Conservation (phyloP, 2,329 filamentous ascomycete species). For the Raffaelea albimanens region DNA sequence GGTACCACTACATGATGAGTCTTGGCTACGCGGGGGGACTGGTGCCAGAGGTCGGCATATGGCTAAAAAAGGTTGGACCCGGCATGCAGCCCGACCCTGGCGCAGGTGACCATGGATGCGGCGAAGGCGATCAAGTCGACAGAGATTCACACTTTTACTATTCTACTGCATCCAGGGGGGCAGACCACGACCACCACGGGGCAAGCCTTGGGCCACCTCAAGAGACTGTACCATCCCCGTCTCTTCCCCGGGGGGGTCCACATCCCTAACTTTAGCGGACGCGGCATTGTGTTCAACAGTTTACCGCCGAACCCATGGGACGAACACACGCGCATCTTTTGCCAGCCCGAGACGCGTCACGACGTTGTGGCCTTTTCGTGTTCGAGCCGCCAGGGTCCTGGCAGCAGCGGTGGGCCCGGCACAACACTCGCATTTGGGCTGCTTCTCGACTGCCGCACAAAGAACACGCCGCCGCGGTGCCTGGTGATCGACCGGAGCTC, state of each 20-base stretch:
- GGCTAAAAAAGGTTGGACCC: slow-evolving; percentile 7
- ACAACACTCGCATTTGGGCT: slow-evolving; percentile 8
- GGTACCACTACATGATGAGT: slow-evolving; percentile 6
- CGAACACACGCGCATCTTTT: slow-evolving; percentile 7
- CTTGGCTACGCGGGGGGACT: neutral
- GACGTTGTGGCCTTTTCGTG: slow-evolving; percentile 6
- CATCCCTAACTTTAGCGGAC: slow-evolving; percentile 5
- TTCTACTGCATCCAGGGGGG: slow-evolving; percentile 1
- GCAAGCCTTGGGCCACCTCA: neutral
- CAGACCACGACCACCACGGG: no score
- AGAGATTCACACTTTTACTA: slow-evolving; percentile 6
- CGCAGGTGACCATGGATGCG: neutral
- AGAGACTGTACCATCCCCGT: slow-evolving; percentile 4
- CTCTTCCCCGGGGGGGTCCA: slow-evolving; percentile 7
- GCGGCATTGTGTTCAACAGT: neutral
- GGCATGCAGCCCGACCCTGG: neutral
- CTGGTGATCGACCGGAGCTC: slow-evolving; percentile 4
- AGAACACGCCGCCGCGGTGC: slow-evolving; percentile 1
- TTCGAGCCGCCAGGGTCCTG: slow-evolving; percentile 1
- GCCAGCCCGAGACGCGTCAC: slow-evolving; percentile 6
- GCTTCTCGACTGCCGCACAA: slow-evolving; percentile 6
- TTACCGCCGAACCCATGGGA: slow-evolving; percentile 5
- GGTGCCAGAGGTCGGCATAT: slow-evolving; percentile 7
- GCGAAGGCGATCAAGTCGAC: slow-evolving; percentile 5
- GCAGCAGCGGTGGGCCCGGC: neutral